Evolutionary conservation across 306 rosid species (phyloP).

Genomic region (Corylus americana): DNA sequence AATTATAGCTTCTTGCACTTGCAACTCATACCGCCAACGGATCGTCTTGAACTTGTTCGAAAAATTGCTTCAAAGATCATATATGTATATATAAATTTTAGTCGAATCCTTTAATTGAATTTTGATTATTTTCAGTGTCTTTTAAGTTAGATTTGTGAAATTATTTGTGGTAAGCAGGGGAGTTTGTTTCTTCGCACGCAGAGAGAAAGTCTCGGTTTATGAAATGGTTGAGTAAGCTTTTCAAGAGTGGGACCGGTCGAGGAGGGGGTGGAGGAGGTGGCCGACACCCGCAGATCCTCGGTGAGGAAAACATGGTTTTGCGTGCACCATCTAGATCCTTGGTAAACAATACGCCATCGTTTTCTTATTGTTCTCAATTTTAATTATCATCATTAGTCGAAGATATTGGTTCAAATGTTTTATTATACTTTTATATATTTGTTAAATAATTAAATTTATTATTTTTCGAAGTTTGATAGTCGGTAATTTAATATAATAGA

Average conservation of each 20-base stretch:
- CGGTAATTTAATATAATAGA: too few relatives aligned
- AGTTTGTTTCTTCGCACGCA: constrained; percentile 62
- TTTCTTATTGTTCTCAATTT: not conserved
- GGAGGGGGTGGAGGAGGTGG: constrained; percentile 40
- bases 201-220: constrained; percentile 89
- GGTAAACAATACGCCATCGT: constrained; percentile 42
- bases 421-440: not conserved
- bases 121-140: not conserved
- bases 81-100: not conserved
- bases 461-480: too few relatives aligned
- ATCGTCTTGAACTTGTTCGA: not conserved
- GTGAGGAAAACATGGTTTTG: constrained; percentile 75
- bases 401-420: not conserved
- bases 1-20: not conserved
- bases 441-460: too few relatives aligned
- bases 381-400: not conserved
- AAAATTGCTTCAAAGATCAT: not conserved
- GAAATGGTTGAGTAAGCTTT: constrained; percentile 91
- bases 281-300: constrained; percentile 55
- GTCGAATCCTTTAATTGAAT: constrained; percentile 13
- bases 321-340: constrained; percentile 61
- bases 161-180: constrained; percentile 68
- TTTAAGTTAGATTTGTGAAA: constrained; percentile 2
- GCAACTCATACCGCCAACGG: not conserved
- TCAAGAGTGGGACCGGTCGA: constrained; percentile 61